Conservation (phyloP, 192 early-diverging fungal genomes). For the Coemansia erecta region DNA sequence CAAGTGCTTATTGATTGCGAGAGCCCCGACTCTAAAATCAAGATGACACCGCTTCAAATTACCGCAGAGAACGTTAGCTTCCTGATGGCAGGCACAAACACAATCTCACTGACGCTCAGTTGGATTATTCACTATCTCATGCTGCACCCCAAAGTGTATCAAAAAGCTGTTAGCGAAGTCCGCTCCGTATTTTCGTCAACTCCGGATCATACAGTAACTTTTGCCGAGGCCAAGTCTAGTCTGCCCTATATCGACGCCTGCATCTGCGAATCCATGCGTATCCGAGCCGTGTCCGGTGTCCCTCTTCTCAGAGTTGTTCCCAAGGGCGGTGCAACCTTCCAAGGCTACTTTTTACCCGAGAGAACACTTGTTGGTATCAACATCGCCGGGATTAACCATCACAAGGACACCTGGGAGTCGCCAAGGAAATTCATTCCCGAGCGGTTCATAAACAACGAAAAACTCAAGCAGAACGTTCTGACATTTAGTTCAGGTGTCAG, state of each 20-base stretch:
- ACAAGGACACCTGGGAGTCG: conserved; percentile 11
- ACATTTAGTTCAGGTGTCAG: conserved; percentile 39
- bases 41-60: conserved; percentile 34
- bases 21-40: conserved; percentile 24
- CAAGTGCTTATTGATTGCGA: conserved; percentile 41
- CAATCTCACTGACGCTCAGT: conserved; percentile 23
- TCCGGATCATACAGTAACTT: conserved; percentile 24
- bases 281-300: conserved; percentile 36
- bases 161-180: conserved; percentile 12
- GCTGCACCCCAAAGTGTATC: conserved; percentile 29
- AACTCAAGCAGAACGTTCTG: conserved; percentile 9
- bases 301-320: conserved; percentile 37
- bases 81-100: conserved; percentile 39
- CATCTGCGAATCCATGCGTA: conserved; percentile 38
- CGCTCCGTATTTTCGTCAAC: conserved; percentile 12
- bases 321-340: conserved; percentile 26
- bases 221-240: conserved; percentile 20
- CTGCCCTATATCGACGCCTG: conserved; percentile 42
- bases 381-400: conserved; percentile 25
- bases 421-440: conserved; percentile 33
- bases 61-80: conserved; percentile 37
- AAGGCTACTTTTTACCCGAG: conserved; percentile 30
- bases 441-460: conserved; percentile 17
- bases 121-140: conserved; percentile 43
- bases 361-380: conserved; percentile 18